These are phyloP conservation scores for Medicago lupulina DNA, from an alignment of 306 rosid genomes.

Conservation along the genomic window DNA sequence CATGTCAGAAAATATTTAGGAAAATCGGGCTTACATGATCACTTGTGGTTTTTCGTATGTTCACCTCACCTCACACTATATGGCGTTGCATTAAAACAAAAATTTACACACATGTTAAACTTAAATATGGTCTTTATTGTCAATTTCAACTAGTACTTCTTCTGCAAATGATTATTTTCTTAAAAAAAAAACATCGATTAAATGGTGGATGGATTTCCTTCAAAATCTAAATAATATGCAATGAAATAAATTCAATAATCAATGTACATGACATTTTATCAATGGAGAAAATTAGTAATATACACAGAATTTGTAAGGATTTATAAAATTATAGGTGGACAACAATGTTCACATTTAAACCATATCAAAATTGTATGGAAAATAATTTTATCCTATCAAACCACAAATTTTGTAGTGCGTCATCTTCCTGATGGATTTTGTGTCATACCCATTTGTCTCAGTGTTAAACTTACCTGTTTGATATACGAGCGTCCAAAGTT, in stretches of 20 bases:
- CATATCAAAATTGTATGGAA: background rate
- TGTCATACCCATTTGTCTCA: conserved; percentile 8
- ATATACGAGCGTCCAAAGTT: conserved; percentile 83
- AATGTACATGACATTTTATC: background rate
- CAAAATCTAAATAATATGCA: conserved; percentile 21
- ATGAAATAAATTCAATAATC: conserved; percentile 6
- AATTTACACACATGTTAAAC: background rate
- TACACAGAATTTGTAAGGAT: conserved; percentile 5
- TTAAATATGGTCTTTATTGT: conserved; percentile 7
- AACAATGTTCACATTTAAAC: conserved; percentile 20
- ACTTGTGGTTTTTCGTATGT: conserved; percentile 2
- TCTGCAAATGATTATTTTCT: conserved; percentile 2
- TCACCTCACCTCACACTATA: background rate
- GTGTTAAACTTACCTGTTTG: conserved; percentile 74
- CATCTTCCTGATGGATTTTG: conserved; percentile 8
- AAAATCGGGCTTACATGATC: conserved; percentile 12
- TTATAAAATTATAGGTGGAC: conserved; percentile 24
- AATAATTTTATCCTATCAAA: conserved; percentile 17
- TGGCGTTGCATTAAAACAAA: background rate
- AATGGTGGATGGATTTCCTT: conserved; percentile 13
- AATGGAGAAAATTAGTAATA: background rate
- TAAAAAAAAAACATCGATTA: background rate
- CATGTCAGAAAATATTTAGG: conserved; percentile 42
- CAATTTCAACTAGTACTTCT: conserved; percentile 11
- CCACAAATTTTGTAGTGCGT: conserved; percentile 16